phyloP scores from a whole-genome alignment of 768 basidiomycete genomes.

The Tricholoma sp. region DNA sequence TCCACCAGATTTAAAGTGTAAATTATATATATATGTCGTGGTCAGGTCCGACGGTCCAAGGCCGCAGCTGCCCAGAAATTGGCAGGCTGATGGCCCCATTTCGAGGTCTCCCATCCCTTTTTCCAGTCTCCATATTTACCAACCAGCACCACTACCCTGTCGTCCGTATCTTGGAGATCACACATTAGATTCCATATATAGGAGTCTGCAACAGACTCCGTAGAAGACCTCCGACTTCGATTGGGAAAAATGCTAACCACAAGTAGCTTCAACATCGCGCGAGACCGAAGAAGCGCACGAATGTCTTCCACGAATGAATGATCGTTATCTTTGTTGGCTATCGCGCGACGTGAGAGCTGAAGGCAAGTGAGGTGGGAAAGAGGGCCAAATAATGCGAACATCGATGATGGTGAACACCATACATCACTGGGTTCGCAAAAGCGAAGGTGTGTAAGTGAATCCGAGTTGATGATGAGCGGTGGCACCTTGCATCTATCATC shows the following conservation, averaged over 20 bases:
- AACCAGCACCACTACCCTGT: constrained; percentile 18
- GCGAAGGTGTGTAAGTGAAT: constrained; percentile 30
- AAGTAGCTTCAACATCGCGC: constrained; percentile 26
- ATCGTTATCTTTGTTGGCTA: constrained; percentile 40
- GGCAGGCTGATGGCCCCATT: constrained; percentile 12
- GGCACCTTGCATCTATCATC: not conserved
- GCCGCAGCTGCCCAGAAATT: constrained; percentile 18
- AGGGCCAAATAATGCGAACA: constrained; percentile 27
- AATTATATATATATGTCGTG: too few relatives aligned
- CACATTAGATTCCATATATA: constrained; percentile 21
- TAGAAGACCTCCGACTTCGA: constrained; percentile 8
- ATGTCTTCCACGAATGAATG: constrained; percentile 29
- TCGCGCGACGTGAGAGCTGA: constrained; percentile 32
- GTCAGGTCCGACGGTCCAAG: too few relatives aligned
- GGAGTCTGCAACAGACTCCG: constrained; percentile 15
- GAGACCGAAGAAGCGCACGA: constrained; percentile 20
- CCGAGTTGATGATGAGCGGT: constrained; percentile 7
- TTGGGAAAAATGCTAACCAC: constrained; percentile 28
- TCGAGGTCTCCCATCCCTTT: constrained; percentile 17
- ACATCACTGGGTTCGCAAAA: constrained; percentile 32
- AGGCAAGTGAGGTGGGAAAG: constrained; percentile 34
- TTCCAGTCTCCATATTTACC: constrained; percentile 20
- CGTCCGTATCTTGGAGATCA: constrained; percentile 15
- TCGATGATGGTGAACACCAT: constrained; percentile 30
- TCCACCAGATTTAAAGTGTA: too few relatives aligned